Conservation (phyloP, 352 stramenopile species). For the Phytophthora lateralis region DNA sequence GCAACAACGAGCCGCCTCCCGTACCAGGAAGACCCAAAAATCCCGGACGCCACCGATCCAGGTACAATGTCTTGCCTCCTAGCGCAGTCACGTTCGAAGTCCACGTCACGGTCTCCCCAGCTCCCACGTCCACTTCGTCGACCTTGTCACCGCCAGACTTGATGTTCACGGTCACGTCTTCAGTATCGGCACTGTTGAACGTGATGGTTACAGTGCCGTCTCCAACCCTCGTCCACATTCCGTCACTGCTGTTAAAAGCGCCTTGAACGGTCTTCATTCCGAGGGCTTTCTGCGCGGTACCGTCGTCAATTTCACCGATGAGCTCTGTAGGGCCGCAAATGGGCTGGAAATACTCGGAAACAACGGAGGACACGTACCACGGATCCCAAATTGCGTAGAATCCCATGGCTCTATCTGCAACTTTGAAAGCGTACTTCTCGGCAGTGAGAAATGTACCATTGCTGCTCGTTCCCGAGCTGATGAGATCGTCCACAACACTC, state of each 20-base stretch:
- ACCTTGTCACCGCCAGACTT: conserved; percentile 40
- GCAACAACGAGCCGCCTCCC: conserved; percentile 36
- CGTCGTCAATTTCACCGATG: conserved; percentile 52
- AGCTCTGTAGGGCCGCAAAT: conserved; percentile 50
- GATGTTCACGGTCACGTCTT: conserved; percentile 46
- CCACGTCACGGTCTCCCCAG: conserved; percentile 32
- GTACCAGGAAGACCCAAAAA: conserved; percentile 35
- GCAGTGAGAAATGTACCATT: conserved; percentile 37
- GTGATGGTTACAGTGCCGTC: conserved; percentile 40
- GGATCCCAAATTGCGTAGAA: conserved; percentile 49
- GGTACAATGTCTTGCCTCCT: conserved; percentile 45
- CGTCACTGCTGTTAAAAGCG: conserved; percentile 47
- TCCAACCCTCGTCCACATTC: conserved; percentile 37
- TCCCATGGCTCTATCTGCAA: conserved; percentile 47
- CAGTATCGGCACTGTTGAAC: conserved; percentile 42
- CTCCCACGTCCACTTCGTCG: conserved; percentile 35
- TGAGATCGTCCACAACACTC: conserved; percentile 47
- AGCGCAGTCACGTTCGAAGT: conserved; percentile 26
- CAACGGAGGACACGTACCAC: conserved; percentile 48
- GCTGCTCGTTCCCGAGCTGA: conserved; percentile 41
- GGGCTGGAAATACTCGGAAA: conserved; percentile 51
- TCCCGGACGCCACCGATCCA: conserved; percentile 45
- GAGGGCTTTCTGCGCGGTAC: conserved; percentile 43
- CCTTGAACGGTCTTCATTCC: conserved; percentile 42
- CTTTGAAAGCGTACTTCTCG: conserved; percentile 43